These are phyloP conservation scores for Cystofilobasidium bisporidii DNA, from an alignment of 768 basidiomycete genomes.

Conservation along the genomic window DNA sequence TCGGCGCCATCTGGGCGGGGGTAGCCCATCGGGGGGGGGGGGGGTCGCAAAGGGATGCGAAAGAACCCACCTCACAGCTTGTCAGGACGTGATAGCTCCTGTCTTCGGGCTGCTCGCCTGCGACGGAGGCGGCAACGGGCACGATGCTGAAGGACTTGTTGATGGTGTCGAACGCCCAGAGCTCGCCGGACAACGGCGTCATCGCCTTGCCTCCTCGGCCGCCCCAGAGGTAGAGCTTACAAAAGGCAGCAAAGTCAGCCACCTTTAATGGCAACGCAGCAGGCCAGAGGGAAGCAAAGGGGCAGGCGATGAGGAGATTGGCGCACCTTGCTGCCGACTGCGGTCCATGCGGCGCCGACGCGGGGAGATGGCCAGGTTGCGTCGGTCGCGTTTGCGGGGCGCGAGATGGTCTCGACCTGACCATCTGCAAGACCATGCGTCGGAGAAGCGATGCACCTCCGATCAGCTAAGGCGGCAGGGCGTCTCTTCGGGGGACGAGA, in stretches of 20 bases:
- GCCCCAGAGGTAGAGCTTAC: slow-evolving; percentile 44
- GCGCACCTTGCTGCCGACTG: slow-evolving; percentile 17
- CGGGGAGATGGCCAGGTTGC: slow-evolving; percentile 31
- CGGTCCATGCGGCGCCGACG: slow-evolving; percentile 33
- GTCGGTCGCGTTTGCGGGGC: neutral
- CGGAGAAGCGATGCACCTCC: neutral
- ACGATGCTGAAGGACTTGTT: slow-evolving; percentile 15
- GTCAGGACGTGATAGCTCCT: slow-evolving; percentile 43
- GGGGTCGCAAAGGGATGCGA: too few species aligned
- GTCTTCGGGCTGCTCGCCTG: slow-evolving; percentile 37
- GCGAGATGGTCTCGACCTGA: slow-evolving; percentile 4
- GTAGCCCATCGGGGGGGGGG: too few species aligned
- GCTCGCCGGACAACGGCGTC: slow-evolving; percentile 28
- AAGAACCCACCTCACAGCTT: slow-evolving; percentile 34
- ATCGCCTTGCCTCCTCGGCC: slow-evolving; percentile 45
- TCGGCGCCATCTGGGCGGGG: too few species aligned
- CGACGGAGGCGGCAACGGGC: neutral
- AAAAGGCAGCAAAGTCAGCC: neutral
- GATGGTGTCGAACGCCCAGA: slow-evolving; percentile 12
- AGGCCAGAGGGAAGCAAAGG: neutral
- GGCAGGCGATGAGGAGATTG: slow-evolving; percentile 10
- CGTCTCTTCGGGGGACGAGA: too few species aligned
- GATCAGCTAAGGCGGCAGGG: too few species aligned
- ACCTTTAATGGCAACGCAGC: too few species aligned
- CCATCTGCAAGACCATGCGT: neutral